phyloP scores from a whole-genome alignment of 1,284 basidiomycete species.

The Farysia itapuensis region DNA sequence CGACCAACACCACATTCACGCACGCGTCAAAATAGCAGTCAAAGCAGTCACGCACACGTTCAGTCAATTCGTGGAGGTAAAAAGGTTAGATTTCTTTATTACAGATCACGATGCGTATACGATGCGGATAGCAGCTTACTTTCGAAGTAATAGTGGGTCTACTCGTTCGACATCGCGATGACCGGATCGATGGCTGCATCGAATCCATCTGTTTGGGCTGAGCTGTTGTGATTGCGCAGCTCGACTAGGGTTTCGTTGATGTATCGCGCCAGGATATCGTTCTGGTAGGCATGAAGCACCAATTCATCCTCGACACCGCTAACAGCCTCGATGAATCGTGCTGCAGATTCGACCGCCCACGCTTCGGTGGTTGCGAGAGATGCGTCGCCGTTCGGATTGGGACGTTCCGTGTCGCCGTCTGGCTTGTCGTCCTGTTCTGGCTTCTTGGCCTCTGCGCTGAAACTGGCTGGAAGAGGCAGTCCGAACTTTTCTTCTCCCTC shows the following conservation, averaged over 20 bases:
- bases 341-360: constrained; percentile 43
- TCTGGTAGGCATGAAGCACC: constrained; percentile 41
- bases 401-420: background rate
- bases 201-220: too few species aligned
- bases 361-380: constrained; percentile 16
- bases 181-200: too few species aligned
- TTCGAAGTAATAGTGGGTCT: too few species aligned
- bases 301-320: constrained; percentile 42
- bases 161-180: too few species aligned
- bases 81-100: too few species aligned
- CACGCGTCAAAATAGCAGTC: too few species aligned
- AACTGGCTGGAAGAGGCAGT: constrained; percentile 40
- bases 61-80: too few species aligned
- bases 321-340: constrained; percentile 45
- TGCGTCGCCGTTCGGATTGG: background rate
- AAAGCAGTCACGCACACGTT: too few species aligned
- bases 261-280: constrained; percentile 52
- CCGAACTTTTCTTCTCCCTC: constrained; percentile 51
- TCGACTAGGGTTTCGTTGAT: constrained; percentile 52
- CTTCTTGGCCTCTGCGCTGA: constrained; percentile 2
- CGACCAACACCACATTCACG: too few species aligned
- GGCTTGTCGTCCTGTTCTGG: constrained; percentile 1
- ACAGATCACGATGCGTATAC: too few species aligned
- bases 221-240: too few species aligned
- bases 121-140: too few species aligned